phyloP scores from a whole-genome alignment of 805 yeast genomes.

The Nakazawaea peltata region DNA sequence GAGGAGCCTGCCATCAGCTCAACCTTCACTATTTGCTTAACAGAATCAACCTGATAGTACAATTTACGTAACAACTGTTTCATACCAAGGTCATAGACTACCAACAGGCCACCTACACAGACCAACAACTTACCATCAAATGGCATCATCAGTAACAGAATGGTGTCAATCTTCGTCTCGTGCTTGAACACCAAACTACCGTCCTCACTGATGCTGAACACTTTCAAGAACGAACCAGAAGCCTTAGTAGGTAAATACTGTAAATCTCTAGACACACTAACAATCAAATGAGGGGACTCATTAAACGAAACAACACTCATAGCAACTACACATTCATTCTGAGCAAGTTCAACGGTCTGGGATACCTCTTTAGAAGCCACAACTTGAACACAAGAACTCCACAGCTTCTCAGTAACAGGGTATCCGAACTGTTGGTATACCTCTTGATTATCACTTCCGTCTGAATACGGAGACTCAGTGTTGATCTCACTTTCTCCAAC shows the following conservation, averaged over 20 bases:
- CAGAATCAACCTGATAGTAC: conserved; percentile 32
- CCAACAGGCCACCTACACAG: conserved; percentile 43
- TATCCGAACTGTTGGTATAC: conserved; percentile 40
- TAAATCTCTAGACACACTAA: conserved; percentile 32
- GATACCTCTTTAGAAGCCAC: conserved; percentile 25
- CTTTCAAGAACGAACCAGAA: conserved; percentile 23
- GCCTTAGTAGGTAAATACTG: conserved; percentile 20
- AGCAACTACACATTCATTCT: conserved; percentile 34
- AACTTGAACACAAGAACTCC: conserved; percentile 52
- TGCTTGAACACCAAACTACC: conserved; percentile 45
- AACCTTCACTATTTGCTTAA: conserved; percentile 47
- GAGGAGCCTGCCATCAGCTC: conserved; percentile 46
- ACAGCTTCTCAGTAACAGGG: conserved; percentile 18
- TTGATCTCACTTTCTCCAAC: conserved; percentile 39
- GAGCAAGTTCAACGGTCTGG: conserved; percentile 36
- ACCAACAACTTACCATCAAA: conserved; percentile 58
- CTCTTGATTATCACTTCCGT: conserved; percentile 23
- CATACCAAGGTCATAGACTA: conserved; percentile 67
- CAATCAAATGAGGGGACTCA: conserved; percentile 28
- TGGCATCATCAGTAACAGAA: conserved; percentile 37
- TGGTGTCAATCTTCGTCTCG: conserved; percentile 44
- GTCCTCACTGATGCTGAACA: conserved; percentile 24
- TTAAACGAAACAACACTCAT: conserved; percentile 22
- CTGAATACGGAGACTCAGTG: conserved; percentile 22
- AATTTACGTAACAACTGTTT: conserved; percentile 72